A percentile compares a stretch with the other conserved stretches of the same genome.
Evolutionary conservation across 1,284 basidiomycete species (phyloP).

Genomic region (Apiotrichum laibachii): DNA sequence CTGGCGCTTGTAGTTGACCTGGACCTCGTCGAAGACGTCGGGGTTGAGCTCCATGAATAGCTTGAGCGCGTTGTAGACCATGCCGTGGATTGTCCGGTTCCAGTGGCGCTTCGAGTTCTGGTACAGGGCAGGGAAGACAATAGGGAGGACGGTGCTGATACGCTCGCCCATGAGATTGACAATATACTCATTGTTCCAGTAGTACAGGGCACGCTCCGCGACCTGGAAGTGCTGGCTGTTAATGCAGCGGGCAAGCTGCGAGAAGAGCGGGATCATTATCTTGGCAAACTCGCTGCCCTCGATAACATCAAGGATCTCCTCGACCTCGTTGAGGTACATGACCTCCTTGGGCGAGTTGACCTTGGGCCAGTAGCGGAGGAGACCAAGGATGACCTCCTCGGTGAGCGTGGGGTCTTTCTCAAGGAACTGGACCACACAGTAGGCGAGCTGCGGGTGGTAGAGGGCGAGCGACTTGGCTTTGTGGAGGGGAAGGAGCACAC

Average conservation of each 20-base stretch:
- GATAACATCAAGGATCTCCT: slow-evolving; percentile 98
- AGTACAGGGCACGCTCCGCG: slow-evolving; percentile 86
- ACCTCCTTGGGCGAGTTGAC: slow-evolving; percentile 99
- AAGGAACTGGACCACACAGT: slow-evolving; percentile 98
- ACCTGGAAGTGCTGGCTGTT: slow-evolving; percentile 98
- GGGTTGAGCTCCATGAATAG: slow-evolving; percentile 99
- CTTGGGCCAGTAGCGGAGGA: slow-evolving; percentile 98
- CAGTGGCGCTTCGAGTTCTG: slow-evolving; percentile 96
- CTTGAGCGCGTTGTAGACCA: slow-evolving; percentile 98
- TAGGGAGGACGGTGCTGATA: slow-evolving; percentile 80
- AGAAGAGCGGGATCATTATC: slow-evolving; percentile 90
- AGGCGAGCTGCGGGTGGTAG: slow-evolving; percentile 97
- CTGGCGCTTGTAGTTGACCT: slow-evolving; percentile 89
- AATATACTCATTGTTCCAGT: slow-evolving; percentile 99
- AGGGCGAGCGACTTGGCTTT: slow-evolving; percentile 96
- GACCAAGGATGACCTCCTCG: slow-evolving; percentile 91
- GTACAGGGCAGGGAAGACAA: slow-evolving; percentile 97
- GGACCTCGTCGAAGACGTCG: slow-evolving; percentile 87
- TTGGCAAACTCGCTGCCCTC: slow-evolving; percentile 96
- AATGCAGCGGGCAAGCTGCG: slow-evolving; percentile 93
- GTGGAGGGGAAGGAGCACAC: slow-evolving; percentile 94
- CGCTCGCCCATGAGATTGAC: slow-evolving; percentile 99
- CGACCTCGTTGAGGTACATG: slow-evolving; percentile 99
- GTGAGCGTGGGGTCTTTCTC: slow-evolving; percentile 93
- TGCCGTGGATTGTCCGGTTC: slow-evolving; percentile 98